Evolutionary conservation across 768 basidiomycete genomes (phyloP).

Genomic region (Neoboletus magnificus): DNA sequence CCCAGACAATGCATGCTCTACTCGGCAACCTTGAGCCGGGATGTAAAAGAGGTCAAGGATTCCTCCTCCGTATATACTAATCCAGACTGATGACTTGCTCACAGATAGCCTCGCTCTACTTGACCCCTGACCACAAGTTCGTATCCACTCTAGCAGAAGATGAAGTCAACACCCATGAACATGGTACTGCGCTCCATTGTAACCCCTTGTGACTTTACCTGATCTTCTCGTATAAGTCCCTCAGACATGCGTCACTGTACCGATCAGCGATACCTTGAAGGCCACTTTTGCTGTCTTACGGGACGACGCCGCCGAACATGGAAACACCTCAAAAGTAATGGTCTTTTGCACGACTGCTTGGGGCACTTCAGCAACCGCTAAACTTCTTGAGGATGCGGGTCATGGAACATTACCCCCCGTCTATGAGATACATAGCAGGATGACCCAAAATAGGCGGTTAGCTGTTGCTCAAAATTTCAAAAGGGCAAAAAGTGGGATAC

Average conservation of each 20-base stretch:
- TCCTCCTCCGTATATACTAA: not conserved
- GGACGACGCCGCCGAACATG: constrained; percentile 31
- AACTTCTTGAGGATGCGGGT: constrained; percentile 34
- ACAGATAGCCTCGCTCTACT: constrained; percentile 29
- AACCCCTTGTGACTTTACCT: not conserved
- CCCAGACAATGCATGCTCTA: constrained; percentile 67
- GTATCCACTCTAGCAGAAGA: constrained; percentile 56
- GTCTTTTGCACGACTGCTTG: constrained; percentile 69
- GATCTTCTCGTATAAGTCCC: constrained; percentile 33
- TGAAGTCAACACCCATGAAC: constrained; percentile 60
- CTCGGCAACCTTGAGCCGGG: constrained; percentile 72
- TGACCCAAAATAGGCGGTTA: constrained; percentile 47
- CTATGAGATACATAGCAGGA: constrained; percentile 57
- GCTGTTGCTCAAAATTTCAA: constrained; percentile 51
- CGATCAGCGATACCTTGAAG: constrained; percentile 41
- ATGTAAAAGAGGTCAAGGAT: constrained; percentile 49
- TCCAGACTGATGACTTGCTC: not conserved
- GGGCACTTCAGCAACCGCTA: constrained; percentile 43
- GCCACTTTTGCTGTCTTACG: constrained; percentile 39
- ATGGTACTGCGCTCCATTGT: constrained; percentile 36
- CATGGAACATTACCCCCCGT: constrained; percentile 33
- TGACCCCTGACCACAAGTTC: constrained; percentile 37
- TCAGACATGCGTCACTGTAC: constrained; percentile 45
- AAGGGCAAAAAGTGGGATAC: constrained; percentile 39
- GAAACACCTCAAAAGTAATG: constrained; percentile 43